Evolutionary conservation across 768 basidiomycete species (phyloP).

Genomic region (Serendipita sp.): DNA sequence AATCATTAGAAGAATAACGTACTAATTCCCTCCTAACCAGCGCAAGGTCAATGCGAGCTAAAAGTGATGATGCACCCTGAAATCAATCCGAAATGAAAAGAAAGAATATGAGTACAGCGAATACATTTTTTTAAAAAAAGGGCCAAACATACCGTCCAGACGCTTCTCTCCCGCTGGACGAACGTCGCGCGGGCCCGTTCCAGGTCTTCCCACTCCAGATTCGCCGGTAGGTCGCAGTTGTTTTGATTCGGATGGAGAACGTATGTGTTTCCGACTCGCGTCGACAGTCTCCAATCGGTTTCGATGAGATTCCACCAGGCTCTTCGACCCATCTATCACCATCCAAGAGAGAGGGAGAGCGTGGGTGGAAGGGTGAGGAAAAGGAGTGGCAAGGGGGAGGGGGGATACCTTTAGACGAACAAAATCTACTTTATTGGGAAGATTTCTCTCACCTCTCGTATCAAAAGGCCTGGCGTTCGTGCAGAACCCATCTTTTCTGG

Average conservation of each 20-base stretch:
- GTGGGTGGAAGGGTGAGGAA: too few relatives aligned
- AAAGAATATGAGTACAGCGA: too few relatives aligned
- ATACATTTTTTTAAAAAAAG: background rate
- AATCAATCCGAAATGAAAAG: background rate
- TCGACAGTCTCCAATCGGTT: background rate
- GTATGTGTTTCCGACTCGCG: background rate
- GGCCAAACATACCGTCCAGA: background rate
- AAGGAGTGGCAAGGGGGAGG: too few relatives aligned
- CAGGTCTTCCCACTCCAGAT: background rate
- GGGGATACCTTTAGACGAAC: too few relatives aligned
- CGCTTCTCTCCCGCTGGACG: background rate
- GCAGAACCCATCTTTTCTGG: background rate
- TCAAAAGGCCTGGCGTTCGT: background rate
- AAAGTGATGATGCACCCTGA: background rate
- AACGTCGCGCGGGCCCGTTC: background rate
- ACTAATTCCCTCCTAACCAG: background rate
- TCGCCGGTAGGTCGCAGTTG: background rate
- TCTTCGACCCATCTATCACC: background rate
- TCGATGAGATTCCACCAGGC: slow-evolving; percentile 3
- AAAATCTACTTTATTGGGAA: too few relatives aligned
- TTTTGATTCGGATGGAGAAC: background rate
- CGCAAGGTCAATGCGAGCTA: background rate
- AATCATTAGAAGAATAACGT: background rate
- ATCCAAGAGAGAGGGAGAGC: too few relatives aligned
- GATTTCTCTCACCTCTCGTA: background rate